These are phyloP conservation scores for Talaromyces albobiverticillius DNA, from an alignment of 2,329 filamentous ascomycete species.

Conservation along the genomic window DNA sequence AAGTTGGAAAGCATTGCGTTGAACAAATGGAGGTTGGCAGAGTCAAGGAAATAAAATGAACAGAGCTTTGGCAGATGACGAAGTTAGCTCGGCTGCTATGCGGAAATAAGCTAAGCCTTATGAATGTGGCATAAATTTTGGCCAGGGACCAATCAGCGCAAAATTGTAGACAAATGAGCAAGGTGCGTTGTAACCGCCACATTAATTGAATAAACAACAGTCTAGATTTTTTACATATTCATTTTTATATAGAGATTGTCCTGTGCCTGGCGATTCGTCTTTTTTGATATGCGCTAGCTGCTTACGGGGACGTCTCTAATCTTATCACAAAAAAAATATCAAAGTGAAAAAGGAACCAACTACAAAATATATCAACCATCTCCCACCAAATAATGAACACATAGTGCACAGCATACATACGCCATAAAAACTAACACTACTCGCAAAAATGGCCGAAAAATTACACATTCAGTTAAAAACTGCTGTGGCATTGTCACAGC, in stretches of 20 bases:
- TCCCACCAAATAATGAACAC: not conserved
- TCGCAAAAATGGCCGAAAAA: constrained; percentile 27
- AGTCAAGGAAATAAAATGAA: too few relatives aligned
- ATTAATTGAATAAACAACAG: too few relatives aligned
- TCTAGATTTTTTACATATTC: too few relatives aligned
- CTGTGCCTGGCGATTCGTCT: too few relatives aligned
- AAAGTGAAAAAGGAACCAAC: not conserved
- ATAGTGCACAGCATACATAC: not conserved
- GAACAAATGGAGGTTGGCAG: not conserved
- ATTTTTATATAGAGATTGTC: too few relatives aligned
- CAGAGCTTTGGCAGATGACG: too few relatives aligned
- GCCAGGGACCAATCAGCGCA: too few relatives aligned
- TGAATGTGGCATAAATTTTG: too few relatives aligned
- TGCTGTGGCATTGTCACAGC: constrained; percentile 34
- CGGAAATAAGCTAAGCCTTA: too few relatives aligned
- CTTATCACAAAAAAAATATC: not conserved
- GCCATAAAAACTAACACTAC: not conserved
- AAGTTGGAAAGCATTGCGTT: not conserved
- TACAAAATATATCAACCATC: not conserved
- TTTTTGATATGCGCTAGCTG: constrained; percentile 5
- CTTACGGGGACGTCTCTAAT: not conserved
- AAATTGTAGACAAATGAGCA: too few relatives aligned
- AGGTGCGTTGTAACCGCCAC: too few relatives aligned
- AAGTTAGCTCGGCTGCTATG: too few relatives aligned
- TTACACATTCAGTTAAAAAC: constrained; percentile 31